These are phyloP conservation scores for Priceomyces haplophilus DNA, from an alignment of 805 yeast genomes.

Conservation along the genomic window DNA sequence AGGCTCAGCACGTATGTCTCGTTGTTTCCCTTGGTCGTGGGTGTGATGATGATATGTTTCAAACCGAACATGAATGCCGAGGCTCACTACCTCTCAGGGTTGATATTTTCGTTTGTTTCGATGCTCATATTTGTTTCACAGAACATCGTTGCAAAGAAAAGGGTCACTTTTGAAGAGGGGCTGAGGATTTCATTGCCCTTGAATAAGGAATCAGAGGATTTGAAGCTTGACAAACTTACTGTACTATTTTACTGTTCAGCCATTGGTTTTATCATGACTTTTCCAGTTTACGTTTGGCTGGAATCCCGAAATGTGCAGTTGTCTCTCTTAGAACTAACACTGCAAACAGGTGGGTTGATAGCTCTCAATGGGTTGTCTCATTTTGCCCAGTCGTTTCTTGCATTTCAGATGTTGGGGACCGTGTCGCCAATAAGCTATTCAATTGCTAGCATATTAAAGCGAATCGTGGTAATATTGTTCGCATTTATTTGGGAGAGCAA, in stretches of 20 bases:
- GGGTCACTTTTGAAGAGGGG: constrained; percentile 42
- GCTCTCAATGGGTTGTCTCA: constrained; percentile 66
- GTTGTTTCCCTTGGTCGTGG: constrained; percentile 71
- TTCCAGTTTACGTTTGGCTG: constrained; percentile 61
- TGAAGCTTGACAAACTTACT: constrained; percentile 64
- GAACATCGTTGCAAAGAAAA: constrained; percentile 75
- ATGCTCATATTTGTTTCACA: constrained; percentile 74
- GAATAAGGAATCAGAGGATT: constrained; percentile 25
- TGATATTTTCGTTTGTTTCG: constrained; percentile 50
- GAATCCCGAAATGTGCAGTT: constrained; percentile 42
- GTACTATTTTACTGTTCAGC: constrained; percentile 69
- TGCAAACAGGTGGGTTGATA: constrained; percentile 37
- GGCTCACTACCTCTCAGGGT: constrained; percentile 34
- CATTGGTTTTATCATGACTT: constrained; percentile 63
- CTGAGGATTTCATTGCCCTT: neutral
- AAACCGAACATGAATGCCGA: constrained; percentile 38
- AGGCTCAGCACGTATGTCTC: constrained; percentile 69
- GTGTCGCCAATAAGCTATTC: constrained; percentile 76
- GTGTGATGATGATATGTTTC: constrained; percentile 79
- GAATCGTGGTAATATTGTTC: constrained; percentile 66
- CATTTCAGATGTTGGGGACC: constrained; percentile 71
- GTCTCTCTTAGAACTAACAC: constrained; percentile 30
- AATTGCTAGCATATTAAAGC: constrained; percentile 71
- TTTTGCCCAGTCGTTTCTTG: constrained; percentile 68
- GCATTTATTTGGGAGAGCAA: constrained; percentile 58